Base-by-base conservation (phyloP, 768 basidiomycete genomes). In the Rhizopogon vulgaris region DNA sequence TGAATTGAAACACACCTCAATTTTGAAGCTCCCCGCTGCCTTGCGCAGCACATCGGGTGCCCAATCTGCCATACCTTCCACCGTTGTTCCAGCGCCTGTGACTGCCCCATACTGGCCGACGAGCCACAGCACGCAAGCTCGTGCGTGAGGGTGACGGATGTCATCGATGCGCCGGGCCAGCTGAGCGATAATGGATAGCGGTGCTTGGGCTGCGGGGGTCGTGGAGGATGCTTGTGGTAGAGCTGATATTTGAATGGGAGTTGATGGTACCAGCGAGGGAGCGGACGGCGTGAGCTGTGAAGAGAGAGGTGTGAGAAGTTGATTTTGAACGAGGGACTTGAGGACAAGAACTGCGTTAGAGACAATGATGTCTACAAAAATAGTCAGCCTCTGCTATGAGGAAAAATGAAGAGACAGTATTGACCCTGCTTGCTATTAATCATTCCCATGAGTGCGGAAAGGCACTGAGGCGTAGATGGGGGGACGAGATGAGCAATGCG, bases 51-150 rank as follows among this genome's bases (percentile, higher is more conserved):
- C 80, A 63, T 99, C 96, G 1, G 95, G 91, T 0, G 85, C 90
- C 90, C 90, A 94, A 28, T 78, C 75, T 4, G 74, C 82, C 7
- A 93, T 68, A 14, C 83, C 84, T 47, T 81, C 78, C 2, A 79
- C 73, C 1, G 72, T 67, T 15, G 67, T 56, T 38, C 58, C 53
- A 9, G 42, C 42, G 38, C 69, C 70, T 15, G 65, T 61, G 6
- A 68, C 65, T 12, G 76, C 75, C 15, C 87, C 80, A 63, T 91
- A 91, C 65, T 96, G 92, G 0, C 95, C 94, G 0, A 93, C 92
- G 0, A 97, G 79, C 93, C 95, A 96, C 24, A 92, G 71, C 1
- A 97, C 83, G 58, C 89, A 93, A 0, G 94, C 92, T 28, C 90
- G 74, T 1, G 94, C 93, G 60, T 83, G 79, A 1, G 84, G 74